Base-by-base conservation (phyloP, 768 basidiomycete genomes). In the Auriscalpium vulgare region DNA sequence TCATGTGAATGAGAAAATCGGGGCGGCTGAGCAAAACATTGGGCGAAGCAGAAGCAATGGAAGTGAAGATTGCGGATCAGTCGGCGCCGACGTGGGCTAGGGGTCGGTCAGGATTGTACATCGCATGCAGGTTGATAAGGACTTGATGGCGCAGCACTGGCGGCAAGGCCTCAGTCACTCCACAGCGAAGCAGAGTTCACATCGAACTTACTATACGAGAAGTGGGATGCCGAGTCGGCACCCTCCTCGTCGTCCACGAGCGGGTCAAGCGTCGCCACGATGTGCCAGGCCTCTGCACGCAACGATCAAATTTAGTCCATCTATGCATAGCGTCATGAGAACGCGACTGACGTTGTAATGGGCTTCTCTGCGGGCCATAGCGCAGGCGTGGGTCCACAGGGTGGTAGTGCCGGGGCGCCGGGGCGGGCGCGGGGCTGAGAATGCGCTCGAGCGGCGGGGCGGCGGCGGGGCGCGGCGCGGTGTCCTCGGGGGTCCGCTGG, bases 201-300 rank as follows among this genome's bases (percentile, higher is more conserved):
- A 29, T 29, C 29, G 46, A n/a, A 56, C 80, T 53, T 58, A 88
- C 88, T 69, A 62, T 87, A 88, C 62, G 89, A 88, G 48, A 78
- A 71, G 36, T 82, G 78, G 37, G 78, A 72, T 61, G 85, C 74
- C 62, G 86, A 84, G 63, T 89, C 85, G 13, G 73, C 76, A 49
- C 72, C 70, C 64, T 87, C 85, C 45, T 87, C 85, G 57, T 89
- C 88, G 68, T 89, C 87, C 50, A 75, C 69, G 34, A 90, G 72
- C n/a, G 88, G 84, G 64, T 91, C 88, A 38, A 81, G 79, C 35
- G 78, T 81, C 52, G 75, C 78, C 55, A 84, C 74, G 14, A 79
- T 75, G 63, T 87, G 81, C 85, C 85, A 90, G 14, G 88, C 83
- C 65, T 89, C 88, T 91, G 64, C 3, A 17, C 9, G 13, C 10